Base-by-base conservation (phyloP, 2,329 filamentous ascomycete genomes). In the Dendrostoma leiphaemia region DNA sequence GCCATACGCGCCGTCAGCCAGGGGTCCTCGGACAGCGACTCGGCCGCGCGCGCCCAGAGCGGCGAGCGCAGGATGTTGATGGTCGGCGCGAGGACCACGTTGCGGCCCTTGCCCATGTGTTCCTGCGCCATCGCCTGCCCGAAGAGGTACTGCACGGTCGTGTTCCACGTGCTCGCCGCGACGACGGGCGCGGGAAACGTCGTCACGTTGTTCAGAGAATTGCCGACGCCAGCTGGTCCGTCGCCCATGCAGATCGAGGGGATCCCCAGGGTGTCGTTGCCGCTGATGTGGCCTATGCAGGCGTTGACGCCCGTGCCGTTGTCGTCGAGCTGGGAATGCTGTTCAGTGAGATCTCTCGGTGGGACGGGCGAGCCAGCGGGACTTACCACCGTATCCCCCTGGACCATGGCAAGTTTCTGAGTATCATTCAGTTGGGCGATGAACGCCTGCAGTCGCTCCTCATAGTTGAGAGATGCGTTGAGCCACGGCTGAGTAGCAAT, bases 391-490 rank as follows among this genome's bases (percentile, higher is more conserved):
- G 31, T 54, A 45, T 56, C 53, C 10, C 57, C 57, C 32, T 57
- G 54, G 10, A 59, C 53, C 45, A 59, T 57, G 3, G 45, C 46
- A 49, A 50, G 51, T 21, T 53, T 57, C 26, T 59, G 57, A 6
- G 53, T 53, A 1, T 29, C 29, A 32, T 57, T 59, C 17, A 56
- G 40, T 28, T 59, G 49, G 19, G 40, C 31, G 40, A 57, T 54
- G 13, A 59, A 54, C 17, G 47, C 19, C 32, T 57, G 45, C 8
- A 59, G 43, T 19, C 57, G 49, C 28, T 48, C 46, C 29, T 59
- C 57, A 2, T 43, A 48, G 15, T 19, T 13, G 19, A 49, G 43
- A 8, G 54, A 54, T 19, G 34, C 21, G 29, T 59, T 49, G 19
- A 59, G 54, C 57, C 54, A 59, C 49, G 57, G 47, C 17, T 48